Evolutionary conservation across 257 asterid species (phyloP), one percentile per base, ranked within the genome.

Genomic region (Nicotiana knightiana): DNA sequence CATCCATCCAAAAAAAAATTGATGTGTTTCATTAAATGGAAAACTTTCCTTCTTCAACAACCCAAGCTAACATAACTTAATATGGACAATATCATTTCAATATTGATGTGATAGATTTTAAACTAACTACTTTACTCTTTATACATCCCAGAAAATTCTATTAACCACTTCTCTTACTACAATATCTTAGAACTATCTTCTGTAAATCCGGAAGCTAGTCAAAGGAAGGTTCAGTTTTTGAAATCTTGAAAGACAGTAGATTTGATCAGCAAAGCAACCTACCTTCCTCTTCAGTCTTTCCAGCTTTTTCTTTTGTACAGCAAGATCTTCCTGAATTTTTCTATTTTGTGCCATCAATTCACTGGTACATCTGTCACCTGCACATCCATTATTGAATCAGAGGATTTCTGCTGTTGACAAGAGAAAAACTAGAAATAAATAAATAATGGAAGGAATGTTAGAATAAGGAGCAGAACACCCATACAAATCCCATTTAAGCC

Each of bases 261-360:
- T 73, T 73, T 48, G 32, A 73, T 48, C 28, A 65, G 39, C 73
- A 80, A 39, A 66, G 81, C 63, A 80, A 71, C 48, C 48, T 61
- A 94, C 98, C 98, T 94, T 93, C 92, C 88, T 89, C 88, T 53
- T 90, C 87, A 94, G 81, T 85, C 85, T 90, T 68, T 92, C 92
- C 85, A 96, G 83, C 88, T 93, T 96, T 87, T 91, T 93, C 91
- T 86, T 91, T 79, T 89, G 87, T 82, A 82, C 24, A 65, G 87
- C 82, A 77, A 96, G 91, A 84, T 93, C 94, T 61, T 89, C 87
- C 28, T 81, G 89, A 83, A 90, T 84, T 75, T 91, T 84, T 84
- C 81, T 64, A 82, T 94, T 96, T 86, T 89, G 97, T 70, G 62
- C 85, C 13, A 93, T 89, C 86, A 88, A 86, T 79, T 90, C 82